A percentile compares a stretch with the other conserved stretches of the same genome.
phyloP scores from a whole-genome alignment of 495 filamentous ascomycete genomes.

The Penicillium herquei region DNA sequence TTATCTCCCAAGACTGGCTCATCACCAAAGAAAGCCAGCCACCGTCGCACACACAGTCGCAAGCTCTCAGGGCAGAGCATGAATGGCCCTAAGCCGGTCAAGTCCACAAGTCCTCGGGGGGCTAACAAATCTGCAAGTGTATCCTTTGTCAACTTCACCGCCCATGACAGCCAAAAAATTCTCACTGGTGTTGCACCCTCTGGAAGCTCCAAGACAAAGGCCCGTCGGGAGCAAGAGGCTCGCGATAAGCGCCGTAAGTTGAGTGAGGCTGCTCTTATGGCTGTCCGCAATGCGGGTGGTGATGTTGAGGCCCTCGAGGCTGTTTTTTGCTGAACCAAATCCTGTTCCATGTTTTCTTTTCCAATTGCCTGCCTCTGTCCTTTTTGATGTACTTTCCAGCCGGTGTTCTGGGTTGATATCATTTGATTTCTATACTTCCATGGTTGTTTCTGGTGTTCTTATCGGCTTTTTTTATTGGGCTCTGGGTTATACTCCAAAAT shows the following conservation, averaged over 20 bases:
- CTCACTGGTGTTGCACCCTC: slow-evolving; percentile 89
- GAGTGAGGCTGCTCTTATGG: slow-evolving; percentile 69
- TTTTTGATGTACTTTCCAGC: slow-evolving; percentile 17
- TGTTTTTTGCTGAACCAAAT: slow-evolving; percentile 34
- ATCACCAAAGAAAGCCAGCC: slow-evolving; percentile 32
- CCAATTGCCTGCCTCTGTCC: slow-evolving; percentile 4
- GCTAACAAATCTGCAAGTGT: slow-evolving; percentile 45
- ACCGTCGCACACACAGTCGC: slow-evolving; percentile 33
- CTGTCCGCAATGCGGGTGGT: slow-evolving; percentile 75
- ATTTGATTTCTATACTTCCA: slow-evolving; percentile 21
- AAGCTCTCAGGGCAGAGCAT: slow-evolving; percentile 41
- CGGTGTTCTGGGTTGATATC: slow-evolving; percentile 24
- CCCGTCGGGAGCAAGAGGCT: slow-evolving; percentile 82
- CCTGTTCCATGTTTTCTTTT: slow-evolving; percentile 1
- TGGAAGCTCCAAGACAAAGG: slow-evolving; percentile 91
- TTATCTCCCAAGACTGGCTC: slow-evolving; percentile 35
- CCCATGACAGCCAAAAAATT: slow-evolving; percentile 73
- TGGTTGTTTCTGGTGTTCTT: slow-evolving; percentile 29
- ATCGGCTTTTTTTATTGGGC: slow-evolving; percentile 7
- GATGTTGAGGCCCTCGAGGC: slow-evolving; percentile 60
- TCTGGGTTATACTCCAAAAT: slow-evolving; percentile 23
- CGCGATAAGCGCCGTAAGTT: slow-evolving; percentile 73
- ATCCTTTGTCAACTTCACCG: slow-evolving; percentile 92
- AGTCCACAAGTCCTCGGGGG: slow-evolving; percentile 33
- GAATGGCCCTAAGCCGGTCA: slow-evolving; percentile 36